Evolutionary conservation across 140 eudicot genomes (phyloP).

Genomic region (Senecio squalidus): DNA sequence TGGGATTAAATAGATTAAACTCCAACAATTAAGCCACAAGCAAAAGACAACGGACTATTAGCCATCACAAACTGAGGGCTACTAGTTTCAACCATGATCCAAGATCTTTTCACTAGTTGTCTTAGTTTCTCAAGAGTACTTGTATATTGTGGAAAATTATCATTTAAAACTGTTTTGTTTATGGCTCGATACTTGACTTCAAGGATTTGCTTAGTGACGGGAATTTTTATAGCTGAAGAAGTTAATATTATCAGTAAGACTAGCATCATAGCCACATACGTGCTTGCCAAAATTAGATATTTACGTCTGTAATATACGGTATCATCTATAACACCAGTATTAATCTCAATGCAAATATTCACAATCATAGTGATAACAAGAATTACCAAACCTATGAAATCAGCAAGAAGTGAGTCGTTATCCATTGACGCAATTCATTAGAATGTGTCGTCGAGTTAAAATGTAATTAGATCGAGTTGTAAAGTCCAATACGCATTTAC

Average conservation of each 20-base stretch:
- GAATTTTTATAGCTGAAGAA: not conserved
- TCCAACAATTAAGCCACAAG: not conserved
- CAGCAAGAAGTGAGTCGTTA: slow-evolving; percentile 13
- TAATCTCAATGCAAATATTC: no score
- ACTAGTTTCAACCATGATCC: not conserved
- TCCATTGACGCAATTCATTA: slow-evolving; percentile 20
- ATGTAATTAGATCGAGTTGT: no score
- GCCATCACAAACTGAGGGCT: no score
- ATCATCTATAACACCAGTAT: not conserved
- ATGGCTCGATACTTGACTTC: not conserved
- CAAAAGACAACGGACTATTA: not conserved
- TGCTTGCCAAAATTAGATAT: not conserved
- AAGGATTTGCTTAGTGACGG: not conserved
- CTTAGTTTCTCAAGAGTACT: not conserved
- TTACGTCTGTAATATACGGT: not conserved
- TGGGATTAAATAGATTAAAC: no score
- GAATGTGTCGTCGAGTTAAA: no score
- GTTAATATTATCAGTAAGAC: no score
- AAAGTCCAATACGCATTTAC: no score
- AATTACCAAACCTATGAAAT: slow-evolving; percentile 30
- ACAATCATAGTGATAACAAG: slow-evolving; percentile 23
- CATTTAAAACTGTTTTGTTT: no score
- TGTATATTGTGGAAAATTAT: not conserved
- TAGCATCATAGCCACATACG: not conserved
- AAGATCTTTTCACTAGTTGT: not conserved